Evolutionary conservation across 2,329 filamentous ascomycete genomes (phyloP), one percentile per base, ranked within the genome.

Genomic region (Dothistroma pini): DNA sequence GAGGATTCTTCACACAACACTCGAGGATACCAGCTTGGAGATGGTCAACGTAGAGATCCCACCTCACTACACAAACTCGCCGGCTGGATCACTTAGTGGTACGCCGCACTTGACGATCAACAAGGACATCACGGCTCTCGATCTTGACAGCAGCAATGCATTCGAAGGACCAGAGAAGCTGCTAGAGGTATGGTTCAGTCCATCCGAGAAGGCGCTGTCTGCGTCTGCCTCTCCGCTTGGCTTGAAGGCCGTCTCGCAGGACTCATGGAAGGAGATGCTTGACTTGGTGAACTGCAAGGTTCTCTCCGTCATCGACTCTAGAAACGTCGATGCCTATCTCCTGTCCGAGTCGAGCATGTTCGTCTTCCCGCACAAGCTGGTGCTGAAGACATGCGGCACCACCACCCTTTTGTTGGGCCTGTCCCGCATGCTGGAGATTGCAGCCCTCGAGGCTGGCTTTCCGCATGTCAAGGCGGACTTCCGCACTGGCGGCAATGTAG

Each of bases 321-420:
- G 96, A 66, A 88, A 93, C 74, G 89, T 97, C 70, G 95, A 99
- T 74, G 93, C 95, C 67, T 99, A 99, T 75, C 86, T 99, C 7
- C 84, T 99, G 59, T 99, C 95, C 65, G 95, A 99, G 80, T 97
- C 95, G 47, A 97, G 95, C 89, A 96, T 99, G 93, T 99, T 99
- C 75, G 91, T 99, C 70, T 99, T 96, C 77, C 92, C 93, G n/a
- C 95, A 99, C 85, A 99, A 99, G 83, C 85, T 99, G 66, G 96
- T 99, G 63, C 82, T 99, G 68, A 99, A 99, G 85, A 99, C 95
- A 8, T 99, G 95, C 72, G 95, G 95, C 63, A 99, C 95, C 25
- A 99, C 95, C 14, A 99, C 95, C 2, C 81, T 99, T 57, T 85
- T 99, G 7, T 88, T 90, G 53, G 95, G 95, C 21, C 84, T 99